phyloP scores from a whole-genome alignment of 192 early-diverging fungal species.

The Cetraspora pellucida region DNA sequence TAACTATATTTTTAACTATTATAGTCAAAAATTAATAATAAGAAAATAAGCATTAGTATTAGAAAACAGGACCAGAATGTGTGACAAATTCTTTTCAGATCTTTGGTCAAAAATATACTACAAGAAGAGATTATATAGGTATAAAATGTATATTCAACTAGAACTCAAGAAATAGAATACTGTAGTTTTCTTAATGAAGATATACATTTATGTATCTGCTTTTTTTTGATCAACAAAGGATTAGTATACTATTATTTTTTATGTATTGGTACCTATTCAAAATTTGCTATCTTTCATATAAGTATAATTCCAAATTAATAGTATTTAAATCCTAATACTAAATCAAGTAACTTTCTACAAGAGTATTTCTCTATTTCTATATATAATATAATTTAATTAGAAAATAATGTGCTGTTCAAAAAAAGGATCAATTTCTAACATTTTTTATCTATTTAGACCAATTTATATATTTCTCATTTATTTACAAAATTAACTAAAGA shows the following conservation, averaged over 20 bases:
- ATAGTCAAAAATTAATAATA: background rate
- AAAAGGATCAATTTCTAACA: background rate
- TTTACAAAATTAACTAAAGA: background rate
- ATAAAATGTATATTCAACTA: background rate
- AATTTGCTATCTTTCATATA: background rate
- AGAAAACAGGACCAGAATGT: no score
- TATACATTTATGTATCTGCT: no score
- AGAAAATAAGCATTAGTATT: no score
- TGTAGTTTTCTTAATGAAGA: background rate
- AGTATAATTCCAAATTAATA: background rate
- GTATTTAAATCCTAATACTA: background rate
- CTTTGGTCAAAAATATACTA: no score
- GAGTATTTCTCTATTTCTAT: background rate
- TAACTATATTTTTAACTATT: no score
- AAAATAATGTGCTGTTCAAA: background rate
- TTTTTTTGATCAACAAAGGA: background rate
- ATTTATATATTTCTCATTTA: slow-evolving; percentile 2
- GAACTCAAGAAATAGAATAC: background rate
- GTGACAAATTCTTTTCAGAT: no score
- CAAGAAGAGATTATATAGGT: background rate
- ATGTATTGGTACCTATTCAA: background rate
- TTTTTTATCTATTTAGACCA: background rate
- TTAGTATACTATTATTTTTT: background rate
- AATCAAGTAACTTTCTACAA: background rate
- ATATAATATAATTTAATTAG: background rate